These are phyloP conservation scores for Deakozyma indianensis DNA, from an alignment of 805 yeast genomes.

Conservation along the genomic window DNA sequence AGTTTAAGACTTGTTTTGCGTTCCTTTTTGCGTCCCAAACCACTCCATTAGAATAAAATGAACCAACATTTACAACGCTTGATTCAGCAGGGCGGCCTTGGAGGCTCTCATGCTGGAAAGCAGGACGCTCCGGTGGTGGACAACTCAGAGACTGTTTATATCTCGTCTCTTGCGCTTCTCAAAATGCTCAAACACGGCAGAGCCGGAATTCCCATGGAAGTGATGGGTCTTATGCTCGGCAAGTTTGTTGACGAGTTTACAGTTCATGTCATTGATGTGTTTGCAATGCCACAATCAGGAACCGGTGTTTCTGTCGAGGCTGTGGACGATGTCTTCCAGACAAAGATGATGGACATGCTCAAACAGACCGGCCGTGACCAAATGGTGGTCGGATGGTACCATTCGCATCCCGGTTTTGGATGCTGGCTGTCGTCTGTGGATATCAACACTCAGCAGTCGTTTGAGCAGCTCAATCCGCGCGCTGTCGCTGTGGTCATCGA, in stretches of 20 bases:
- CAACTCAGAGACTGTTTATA: constrained; percentile 75
- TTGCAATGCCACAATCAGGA: constrained; percentile 85
- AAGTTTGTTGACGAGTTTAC: constrained; percentile 34
- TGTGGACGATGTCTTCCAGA: constrained; percentile 84
- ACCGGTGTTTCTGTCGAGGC: constrained; percentile 95
- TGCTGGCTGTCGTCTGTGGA: constrained; percentile 94
- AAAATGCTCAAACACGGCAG: constrained; percentile 82
- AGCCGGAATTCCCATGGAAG: constrained; percentile 74
- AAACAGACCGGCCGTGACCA: constrained; percentile 39
- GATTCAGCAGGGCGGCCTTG: not conserved
- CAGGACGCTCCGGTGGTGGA: constrained; percentile 63
- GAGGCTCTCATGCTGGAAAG: not conserved
- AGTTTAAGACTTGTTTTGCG: too few species aligned
- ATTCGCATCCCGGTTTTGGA: constrained; percentile 92
- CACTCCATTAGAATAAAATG: too few species aligned
- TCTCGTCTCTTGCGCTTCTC: constrained; percentile 70
- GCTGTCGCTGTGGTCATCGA: constrained; percentile 98
- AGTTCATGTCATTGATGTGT: constrained; percentile 65
- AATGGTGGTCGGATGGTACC: constrained; percentile 93
- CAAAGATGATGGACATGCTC: constrained; percentile 66
- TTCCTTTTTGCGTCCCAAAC: too few species aligned
- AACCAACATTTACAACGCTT: not conserved
- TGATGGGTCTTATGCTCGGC: constrained; percentile 93
- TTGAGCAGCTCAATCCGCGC: constrained; percentile 87
- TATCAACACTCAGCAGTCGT: constrained; percentile 89